A percentile compares a stretch with the other conserved stretches of the same genome.
Conservation (phyloP, 805 yeast genomes). For the Saccharomycopsis sp. region DNA sequence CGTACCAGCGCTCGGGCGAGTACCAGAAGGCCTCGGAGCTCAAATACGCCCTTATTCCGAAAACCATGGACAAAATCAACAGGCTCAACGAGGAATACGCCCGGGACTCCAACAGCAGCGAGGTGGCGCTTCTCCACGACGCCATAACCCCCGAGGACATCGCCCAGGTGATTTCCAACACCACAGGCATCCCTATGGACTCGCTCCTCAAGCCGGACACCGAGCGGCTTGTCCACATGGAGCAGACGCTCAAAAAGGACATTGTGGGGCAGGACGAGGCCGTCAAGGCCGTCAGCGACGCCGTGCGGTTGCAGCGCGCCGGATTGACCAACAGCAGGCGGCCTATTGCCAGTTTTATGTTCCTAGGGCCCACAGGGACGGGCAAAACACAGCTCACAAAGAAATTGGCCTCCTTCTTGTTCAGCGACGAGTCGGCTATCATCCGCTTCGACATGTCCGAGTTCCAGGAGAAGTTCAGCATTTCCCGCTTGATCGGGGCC, state of each 20-base stretch:
- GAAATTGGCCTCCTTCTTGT: constrained; percentile 83
- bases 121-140: constrained; percentile 60
- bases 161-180: constrained; percentile 82
- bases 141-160: constrained; percentile 92
- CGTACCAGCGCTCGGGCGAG: constrained; percentile 75
- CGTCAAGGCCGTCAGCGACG: constrained; percentile 80
- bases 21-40: constrained; percentile 85
- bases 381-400: constrained; percentile 97
- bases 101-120: constrained; percentile 30
- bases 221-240: constrained; percentile 86
- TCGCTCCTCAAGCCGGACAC: constrained; percentile 91
- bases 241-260: constrained; percentile 60
- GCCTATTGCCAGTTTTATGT: constrained; percentile 95
- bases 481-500: constrained; percentile 89
- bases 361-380: constrained; percentile 97
- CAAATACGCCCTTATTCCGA: constrained; percentile 83
- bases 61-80: constrained; percentile 24
- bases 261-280: constrained; percentile 98
- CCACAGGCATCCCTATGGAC: constrained; percentile 94
- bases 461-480: constrained; percentile 89
- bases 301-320: constrained; percentile 93
- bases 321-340: constrained; percentile 91
- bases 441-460: constrained; percentile 97
- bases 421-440: constrained; percentile 81
- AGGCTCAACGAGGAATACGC: constrained; percentile 24